These are phyloP conservation scores for Stylosanthes scabra DNA, from an alignment of 331 rosid species.

Conservation along the genomic window DNA sequence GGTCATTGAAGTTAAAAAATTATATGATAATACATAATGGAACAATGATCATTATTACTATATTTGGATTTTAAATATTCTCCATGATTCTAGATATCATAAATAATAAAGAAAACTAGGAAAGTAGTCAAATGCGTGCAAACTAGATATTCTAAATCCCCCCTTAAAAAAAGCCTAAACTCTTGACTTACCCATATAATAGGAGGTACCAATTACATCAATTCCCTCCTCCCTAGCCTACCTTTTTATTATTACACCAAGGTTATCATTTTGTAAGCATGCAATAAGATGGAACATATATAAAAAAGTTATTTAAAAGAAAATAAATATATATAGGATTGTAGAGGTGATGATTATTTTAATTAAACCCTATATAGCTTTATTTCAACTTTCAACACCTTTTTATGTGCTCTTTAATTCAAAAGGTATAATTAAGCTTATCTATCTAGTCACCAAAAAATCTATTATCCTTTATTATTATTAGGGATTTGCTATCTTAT, in stretches of 20 bases:
- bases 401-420: neutral
- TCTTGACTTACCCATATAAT: neutral
- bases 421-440: slow-evolving; percentile 10
- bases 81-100: too few relatives aligned
- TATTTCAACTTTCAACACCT: neutral
- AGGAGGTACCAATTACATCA: neutral
- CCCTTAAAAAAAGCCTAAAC: neutral
- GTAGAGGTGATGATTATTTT: neutral
- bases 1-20: too few relatives aligned
- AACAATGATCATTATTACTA: too few relatives aligned
- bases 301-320: too few relatives aligned
- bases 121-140: too few relatives aligned
- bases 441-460: neutral
- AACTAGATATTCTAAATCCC: too few relatives aligned
- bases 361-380: neutral
- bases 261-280: neutral
- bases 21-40: too few relatives aligned
- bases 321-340: neutral
- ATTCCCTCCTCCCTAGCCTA: neutral
- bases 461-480: too few relatives aligned
- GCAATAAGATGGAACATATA: neutral
- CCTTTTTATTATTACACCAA: neutral
- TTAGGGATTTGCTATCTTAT: too few relatives aligned
- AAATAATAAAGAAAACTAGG: too few relatives aligned
- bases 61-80: too few relatives aligned